Evolutionary conservation across 2,329 filamentous ascomycete genomes (phyloP).

Genomic region (Penicillium palitans): DNA sequence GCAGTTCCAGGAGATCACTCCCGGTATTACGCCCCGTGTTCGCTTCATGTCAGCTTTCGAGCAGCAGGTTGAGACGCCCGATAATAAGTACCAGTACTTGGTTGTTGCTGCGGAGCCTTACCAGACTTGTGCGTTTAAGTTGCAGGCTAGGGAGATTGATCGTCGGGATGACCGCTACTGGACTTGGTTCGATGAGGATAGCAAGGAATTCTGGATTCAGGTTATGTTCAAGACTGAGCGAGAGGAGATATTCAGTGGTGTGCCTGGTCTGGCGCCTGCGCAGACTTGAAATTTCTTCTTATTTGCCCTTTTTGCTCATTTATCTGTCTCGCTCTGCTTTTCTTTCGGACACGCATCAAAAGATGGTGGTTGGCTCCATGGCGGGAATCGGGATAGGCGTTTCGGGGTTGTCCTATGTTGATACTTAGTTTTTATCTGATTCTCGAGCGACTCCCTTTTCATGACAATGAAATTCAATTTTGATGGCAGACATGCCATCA

Average conservation of each 20-base stretch:
- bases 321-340: neutral
- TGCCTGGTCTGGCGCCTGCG: conserved; percentile 62
- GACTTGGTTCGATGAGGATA: conserved; percentile 92
- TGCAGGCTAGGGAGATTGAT: conserved; percentile 91
- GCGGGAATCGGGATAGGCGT: conserved; percentile 20
- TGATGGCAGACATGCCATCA: neutral
- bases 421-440: conserved; percentile 8
- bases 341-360: conserved; percentile 5
- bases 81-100: conserved; percentile 92
- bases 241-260: conserved; percentile 78
- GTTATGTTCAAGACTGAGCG: conserved; percentile 98
- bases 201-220: conserved; percentile 97
- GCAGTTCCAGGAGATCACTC: conserved; percentile 86
- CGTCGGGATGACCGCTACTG: conserved; percentile 84
- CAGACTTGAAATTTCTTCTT: conserved; percentile 27
- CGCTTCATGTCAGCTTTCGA: conserved; percentile 98
- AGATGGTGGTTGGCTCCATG: conserved; percentile 11
- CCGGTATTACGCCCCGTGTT: conserved; percentile 74
- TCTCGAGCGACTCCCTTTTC: conserved; percentile 15
- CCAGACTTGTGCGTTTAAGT: conserved; percentile 95
- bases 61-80: conserved; percentile 90
- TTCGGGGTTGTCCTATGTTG: conserved; percentile 14
- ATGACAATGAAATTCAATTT: conserved; percentile 3
- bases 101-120: conserved; percentile 95
- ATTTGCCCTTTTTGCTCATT: neutral